These are phyloP conservation scores for Moesziomyces globuligerus DNA, from an alignment of 1,284 basidiomycete genomes.

Conservation along the genomic window DNA sequence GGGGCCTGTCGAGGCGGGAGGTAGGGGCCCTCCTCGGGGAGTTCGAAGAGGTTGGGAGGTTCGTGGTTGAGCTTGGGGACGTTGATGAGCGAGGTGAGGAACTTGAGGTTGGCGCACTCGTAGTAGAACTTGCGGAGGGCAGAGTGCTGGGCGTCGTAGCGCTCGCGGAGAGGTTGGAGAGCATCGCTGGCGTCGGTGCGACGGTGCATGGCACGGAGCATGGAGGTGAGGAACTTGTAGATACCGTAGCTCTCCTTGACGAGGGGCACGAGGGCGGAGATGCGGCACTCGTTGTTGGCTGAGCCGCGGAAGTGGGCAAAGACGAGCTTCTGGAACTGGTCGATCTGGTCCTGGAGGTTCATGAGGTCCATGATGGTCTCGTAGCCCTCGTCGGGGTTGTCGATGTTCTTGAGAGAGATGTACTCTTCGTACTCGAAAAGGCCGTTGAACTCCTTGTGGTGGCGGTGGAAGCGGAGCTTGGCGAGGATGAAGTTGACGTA, in stretches of 20 bases:
- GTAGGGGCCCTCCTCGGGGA: constrained; percentile 60
- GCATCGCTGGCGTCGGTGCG: constrained; percentile 66
- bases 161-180: constrained; percentile 63
- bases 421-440: constrained; percentile 67
- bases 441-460: constrained; percentile 67
- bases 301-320: constrained; percentile 64
- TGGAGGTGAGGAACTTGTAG: constrained; percentile 67
- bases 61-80: constrained; percentile 67
- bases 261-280: constrained; percentile 64
- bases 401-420: constrained; percentile 67
- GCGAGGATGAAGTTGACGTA: constrained; percentile 65
- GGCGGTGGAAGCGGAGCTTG: constrained; percentile 66
- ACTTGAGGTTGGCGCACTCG: constrained; percentile 67
- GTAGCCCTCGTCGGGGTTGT: constrained; percentile 67
- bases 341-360: constrained; percentile 67
- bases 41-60: constrained; percentile 65
- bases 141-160: constrained; percentile 65
- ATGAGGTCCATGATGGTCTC: constrained; percentile 68
- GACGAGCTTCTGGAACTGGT: constrained; percentile 66
- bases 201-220: constrained; percentile 67
- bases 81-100: constrained; percentile 66
- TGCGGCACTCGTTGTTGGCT: constrained; percentile 66
- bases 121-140: constrained; percentile 66
- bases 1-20: constrained; percentile 57
- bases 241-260: constrained; percentile 68